A percentile compares a stretch with the other conserved stretches of the same genome.
phyloP scores from a whole-genome alignment of 2,329 filamentous ascomycete genomes.

The Colletotrichum spaethianum region DNA sequence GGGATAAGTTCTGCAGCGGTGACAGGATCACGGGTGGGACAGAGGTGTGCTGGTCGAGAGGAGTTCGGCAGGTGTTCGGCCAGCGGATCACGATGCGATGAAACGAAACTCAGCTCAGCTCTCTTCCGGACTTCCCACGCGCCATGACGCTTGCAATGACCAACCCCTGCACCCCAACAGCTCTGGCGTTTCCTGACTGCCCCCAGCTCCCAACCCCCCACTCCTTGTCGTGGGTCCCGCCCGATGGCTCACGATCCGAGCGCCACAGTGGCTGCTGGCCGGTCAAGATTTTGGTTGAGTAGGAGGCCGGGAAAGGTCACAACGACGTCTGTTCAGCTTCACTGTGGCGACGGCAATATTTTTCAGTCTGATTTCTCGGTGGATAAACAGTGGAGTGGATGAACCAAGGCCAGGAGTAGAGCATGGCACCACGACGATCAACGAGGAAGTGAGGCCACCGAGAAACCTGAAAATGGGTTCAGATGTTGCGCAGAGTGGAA shows the following conservation, averaged over 20 bases:
- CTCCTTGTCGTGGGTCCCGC: neutral
- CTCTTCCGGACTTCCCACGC: conserved; percentile 29
- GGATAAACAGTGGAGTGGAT: neutral
- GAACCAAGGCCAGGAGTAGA: neutral
- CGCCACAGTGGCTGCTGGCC: conserved; percentile 40
- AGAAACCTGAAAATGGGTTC: neutral
- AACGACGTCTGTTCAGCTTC: neutral
- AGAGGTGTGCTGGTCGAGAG: neutral
- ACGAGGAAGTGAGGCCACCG: neutral
- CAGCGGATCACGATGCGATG: conserved; percentile 38
- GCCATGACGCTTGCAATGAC: conserved; percentile 40
- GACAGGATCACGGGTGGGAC: neutral
- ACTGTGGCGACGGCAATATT: neutral
- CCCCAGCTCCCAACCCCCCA: conserved; percentile 4
- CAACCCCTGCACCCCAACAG: conserved; percentile 22
- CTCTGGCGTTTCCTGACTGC: neutral
- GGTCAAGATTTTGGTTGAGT: neutral
- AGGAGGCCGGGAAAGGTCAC: neutral
- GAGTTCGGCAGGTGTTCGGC: conserved; percentile 26
- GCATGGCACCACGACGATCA: neutral
- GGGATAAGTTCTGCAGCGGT: conserved; percentile 25
- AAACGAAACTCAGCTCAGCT: conserved; percentile 37
- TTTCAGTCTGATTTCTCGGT: neutral
- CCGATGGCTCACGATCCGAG: conserved; percentile 19
- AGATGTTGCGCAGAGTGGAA: neutral